Percentiles rank a stretch among this genome's conserved stretches.
Conservation (phyloP, 345 rosid genomes). For the Passiflora organensis region DNA sequence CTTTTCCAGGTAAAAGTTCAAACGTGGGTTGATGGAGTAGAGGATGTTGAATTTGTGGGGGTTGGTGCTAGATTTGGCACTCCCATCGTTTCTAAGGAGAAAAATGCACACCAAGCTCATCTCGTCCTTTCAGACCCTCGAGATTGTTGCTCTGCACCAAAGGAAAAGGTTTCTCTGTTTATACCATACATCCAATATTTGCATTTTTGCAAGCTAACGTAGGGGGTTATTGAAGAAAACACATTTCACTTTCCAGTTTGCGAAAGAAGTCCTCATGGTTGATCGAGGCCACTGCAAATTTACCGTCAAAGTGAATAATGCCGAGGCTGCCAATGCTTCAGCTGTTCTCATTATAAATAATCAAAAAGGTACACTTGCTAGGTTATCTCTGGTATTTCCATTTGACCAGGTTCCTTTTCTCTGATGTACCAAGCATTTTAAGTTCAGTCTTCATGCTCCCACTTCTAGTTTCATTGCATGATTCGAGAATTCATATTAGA, state of each 20-base stretch:
- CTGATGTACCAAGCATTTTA: background rate
- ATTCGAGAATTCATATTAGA: conserved; percentile 6
- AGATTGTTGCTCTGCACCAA: conserved; percentile 67
- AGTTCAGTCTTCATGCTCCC: background rate
- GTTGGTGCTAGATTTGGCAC: conserved; percentile 95
- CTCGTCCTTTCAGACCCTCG: conserved; percentile 80
- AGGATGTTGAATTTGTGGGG: conserved; percentile 84
- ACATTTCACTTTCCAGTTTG: conserved; percentile 42
- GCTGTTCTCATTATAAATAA: conserved; percentile 88
- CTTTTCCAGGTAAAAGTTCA: conserved; percentile 85
- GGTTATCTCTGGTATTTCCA: conserved; percentile 3
- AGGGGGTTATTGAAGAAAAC: conserved; percentile 12
- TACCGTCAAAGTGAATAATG: conserved; percentile 81
- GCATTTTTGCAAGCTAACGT: background rate
- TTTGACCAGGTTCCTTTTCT: background rate
- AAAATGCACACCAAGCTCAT: conserved; percentile 68
- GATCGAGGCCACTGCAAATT: conserved; percentile 86
- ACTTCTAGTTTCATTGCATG: background rate
- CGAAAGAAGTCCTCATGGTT: conserved; percentile 79
- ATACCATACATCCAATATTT: background rate
- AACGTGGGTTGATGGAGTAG: conserved; percentile 78
- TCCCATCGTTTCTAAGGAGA: conserved; percentile 84
- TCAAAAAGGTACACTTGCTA: conserved; percentile 72
- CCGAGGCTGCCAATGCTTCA: conserved; percentile 87
- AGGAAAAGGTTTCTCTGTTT: conserved; percentile 51